Percentiles rank a stretch among this genome's conserved stretches.
Conservation (phyloP, 441 rosid genomes). For the Erodium chrysanthum region DNA sequence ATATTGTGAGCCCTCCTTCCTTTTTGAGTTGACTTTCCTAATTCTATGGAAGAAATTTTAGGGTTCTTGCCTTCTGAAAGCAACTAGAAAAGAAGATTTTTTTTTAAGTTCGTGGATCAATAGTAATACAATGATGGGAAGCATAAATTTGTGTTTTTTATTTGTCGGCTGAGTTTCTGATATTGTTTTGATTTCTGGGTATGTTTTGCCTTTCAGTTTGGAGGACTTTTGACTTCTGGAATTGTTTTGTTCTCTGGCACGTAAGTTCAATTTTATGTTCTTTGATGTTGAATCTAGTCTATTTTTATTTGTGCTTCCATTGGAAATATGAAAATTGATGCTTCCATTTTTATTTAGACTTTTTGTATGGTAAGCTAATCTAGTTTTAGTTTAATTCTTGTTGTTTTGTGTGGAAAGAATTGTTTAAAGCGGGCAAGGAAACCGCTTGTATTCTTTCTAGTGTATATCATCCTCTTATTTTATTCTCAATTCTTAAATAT, state of each 20-base stretch:
- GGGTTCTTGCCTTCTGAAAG: too few relatives aligned
- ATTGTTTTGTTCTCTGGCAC: slow-evolving; percentile 74
- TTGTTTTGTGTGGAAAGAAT: neutral
- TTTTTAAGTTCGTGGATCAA: neutral
- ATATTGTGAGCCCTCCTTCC: slow-evolving; percentile 37
- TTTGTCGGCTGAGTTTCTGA: neutral
- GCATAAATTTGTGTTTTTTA: neutral
- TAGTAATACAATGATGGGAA: neutral
- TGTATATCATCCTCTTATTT: neutral
- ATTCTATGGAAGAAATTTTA: neutral
- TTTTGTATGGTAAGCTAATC: neutral
- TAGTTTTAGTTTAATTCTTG: neutral
- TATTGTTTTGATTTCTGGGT: neutral
- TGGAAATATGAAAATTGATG: slow-evolving; percentile 1
- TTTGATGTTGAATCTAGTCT: neutral
- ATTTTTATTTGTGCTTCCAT: slow-evolving; percentile 11
- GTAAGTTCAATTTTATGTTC: slow-evolving; percentile 40
- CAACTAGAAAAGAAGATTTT: neutral
- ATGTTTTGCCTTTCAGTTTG: slow-evolving; percentile 40
- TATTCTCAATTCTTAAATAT: neutral
- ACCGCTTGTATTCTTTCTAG: neutral
- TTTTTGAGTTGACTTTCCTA: neutral
- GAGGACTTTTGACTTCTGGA: slow-evolving; percentile 77
- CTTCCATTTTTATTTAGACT: too few relatives aligned
- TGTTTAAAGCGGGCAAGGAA: neutral